Percentiles rank a stretch among this genome's conserved stretches.
Evolutionary conservation across 306 rosid genomes (phyloP).

Genomic region (Canavalia gladiata): DNA sequence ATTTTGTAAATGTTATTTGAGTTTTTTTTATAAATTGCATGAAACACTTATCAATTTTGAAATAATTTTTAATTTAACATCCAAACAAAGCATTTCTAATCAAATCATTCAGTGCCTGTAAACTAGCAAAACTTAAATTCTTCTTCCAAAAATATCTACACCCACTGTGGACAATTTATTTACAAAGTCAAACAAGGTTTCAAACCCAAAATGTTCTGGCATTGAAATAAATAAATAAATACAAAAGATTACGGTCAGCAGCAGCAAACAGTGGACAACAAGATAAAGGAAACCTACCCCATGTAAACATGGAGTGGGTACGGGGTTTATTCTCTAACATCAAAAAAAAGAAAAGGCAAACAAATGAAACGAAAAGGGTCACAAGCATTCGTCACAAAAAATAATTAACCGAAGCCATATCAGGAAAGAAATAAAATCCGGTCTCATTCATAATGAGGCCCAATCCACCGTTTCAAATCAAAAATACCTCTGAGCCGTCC

Average conservation of each 20-base stretch:
- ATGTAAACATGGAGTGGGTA: neutral
- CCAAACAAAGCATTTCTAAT: no score
- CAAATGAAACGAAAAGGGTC: no score
- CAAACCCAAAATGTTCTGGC: no score
- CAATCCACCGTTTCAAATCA: neutral
- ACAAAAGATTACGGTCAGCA: neutral
- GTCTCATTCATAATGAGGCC: neutral
- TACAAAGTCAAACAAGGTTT: neutral
- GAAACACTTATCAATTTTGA: neutral
- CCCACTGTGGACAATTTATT: no score
- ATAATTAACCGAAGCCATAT: neutral
- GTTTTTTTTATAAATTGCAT: no score
- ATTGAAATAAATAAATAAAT: no score
- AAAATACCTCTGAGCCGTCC: constrained; percentile 38
- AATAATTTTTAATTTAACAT: no score
- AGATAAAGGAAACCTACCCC: no score
- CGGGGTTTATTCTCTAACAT: neutral
- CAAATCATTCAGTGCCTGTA: no score
- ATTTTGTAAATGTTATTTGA: no score
- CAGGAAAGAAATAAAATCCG: neutral
- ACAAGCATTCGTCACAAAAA: neutral
- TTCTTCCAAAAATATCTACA: no score
- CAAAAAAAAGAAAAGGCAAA: neutral
- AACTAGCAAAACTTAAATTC: no score
- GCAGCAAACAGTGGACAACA: neutral